A percentile compares a stretch with the other conserved stretches of the same genome.
phyloP scores from a whole-genome alignment of 73 alveolate species.

The Tetrahymena elliotti region DNA sequence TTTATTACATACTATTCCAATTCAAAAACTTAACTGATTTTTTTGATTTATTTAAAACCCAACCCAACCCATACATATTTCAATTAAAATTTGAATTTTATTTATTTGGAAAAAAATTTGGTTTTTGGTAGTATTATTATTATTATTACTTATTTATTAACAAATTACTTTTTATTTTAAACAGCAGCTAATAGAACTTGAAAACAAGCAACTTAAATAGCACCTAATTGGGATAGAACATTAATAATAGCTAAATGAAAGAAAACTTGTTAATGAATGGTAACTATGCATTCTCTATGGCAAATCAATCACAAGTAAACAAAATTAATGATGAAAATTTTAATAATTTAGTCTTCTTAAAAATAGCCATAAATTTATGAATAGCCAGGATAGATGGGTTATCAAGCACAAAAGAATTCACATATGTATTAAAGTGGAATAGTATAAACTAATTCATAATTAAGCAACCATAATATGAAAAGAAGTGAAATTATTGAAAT shows the following conservation, averaged over 20 bases:
- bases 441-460: neutral
- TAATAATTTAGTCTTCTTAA: neutral
- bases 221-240: neutral
- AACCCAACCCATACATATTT: too few species aligned
- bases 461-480: neutral
- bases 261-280: neutral
- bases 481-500: neutral
- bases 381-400: neutral
- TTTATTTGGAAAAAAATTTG: neutral
- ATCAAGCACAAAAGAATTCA: neutral
- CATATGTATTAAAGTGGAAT: neutral
- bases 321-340: neutral
- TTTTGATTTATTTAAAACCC: neutral
- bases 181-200: neutral
- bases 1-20: neutral
- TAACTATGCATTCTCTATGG: neutral
- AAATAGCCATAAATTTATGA: neutral
- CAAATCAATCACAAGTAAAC: neutral
- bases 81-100: neutral
- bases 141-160: neutral
- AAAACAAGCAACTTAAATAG: neutral
- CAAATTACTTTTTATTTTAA: neutral
- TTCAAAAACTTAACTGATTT: neutral
- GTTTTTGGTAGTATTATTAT: neutral
- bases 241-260: neutral